These are phyloP conservation scores for Cucurbita moschata DNA, from an alignment of 306 rosid species.

Conservation along the genomic window DNA sequence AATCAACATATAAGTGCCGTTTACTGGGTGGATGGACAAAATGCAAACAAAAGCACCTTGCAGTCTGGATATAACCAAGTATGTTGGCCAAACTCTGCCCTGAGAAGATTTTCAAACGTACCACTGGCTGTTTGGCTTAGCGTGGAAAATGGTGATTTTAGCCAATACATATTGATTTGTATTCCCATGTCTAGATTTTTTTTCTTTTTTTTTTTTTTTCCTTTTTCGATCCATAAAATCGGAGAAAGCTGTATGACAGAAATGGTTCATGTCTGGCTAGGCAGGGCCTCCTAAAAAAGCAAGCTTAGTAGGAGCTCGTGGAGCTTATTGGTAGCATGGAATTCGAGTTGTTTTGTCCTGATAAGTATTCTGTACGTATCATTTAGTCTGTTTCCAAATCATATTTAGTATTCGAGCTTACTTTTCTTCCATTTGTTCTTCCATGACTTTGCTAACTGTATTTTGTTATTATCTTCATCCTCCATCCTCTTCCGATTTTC, in stretches of 20 bases:
- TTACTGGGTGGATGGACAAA: conserved; percentile 16
- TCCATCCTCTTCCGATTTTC: not conserved
- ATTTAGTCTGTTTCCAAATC: not conserved
- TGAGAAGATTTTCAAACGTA: conserved; percentile 43
- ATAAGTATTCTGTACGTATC: conserved; percentile 1
- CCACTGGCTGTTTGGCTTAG: conserved; percentile 31
- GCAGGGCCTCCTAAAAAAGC: not conserved
- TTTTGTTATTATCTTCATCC: conserved; percentile 12
- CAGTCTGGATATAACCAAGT: conserved; percentile 23
- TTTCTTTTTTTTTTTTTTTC: not conserved
- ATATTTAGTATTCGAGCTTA: not conserved
- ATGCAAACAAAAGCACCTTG: conserved; percentile 21
- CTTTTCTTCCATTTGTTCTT: conserved; percentile 8
- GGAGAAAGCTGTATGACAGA: not conserved
- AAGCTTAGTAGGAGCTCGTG: not conserved
- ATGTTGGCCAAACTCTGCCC: conserved; percentile 30
- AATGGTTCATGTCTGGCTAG: conserved; percentile 9
- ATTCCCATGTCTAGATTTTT: conserved; percentile 4
- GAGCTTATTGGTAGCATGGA: conserved; percentile 5
- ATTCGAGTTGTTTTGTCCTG: not conserved
- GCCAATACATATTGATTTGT: conserved; percentile 8
- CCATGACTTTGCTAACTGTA: conserved; percentile 16
- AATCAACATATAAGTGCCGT: conserved; percentile 16
- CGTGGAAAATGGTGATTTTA: conserved; percentile 19
- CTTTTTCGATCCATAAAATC: not conserved